Evolutionary conservation across 2,329 filamentous ascomycete genomes (phyloP).

Genomic region (Colletotrichum neosansevieriae): DNA sequence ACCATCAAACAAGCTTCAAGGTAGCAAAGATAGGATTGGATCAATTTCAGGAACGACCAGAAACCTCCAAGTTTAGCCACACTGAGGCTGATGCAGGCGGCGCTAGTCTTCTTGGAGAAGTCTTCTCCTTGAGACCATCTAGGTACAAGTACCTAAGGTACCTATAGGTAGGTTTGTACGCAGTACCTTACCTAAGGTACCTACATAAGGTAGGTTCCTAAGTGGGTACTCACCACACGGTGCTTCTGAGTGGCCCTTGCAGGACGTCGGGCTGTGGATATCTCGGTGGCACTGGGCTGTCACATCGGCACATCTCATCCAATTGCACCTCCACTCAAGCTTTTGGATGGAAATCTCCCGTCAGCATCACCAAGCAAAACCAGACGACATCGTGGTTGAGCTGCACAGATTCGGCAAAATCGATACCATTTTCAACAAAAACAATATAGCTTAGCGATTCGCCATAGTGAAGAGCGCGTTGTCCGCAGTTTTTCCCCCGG

Average conservation of each 20-base stretch:
- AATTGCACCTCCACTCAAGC: slow-evolving; percentile 15
- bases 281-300: no score
- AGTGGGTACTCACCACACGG: not conserved
- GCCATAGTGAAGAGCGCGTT: not conserved
- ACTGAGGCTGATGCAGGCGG: not conserved
- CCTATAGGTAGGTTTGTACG: no score
- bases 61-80: slow-evolving; percentile 12
- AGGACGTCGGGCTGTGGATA: not conserved
- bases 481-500: not conserved
- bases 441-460: not conserved
- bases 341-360: slow-evolving; percentile 21
- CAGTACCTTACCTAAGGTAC: no score
- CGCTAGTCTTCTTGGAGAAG: not conserved
- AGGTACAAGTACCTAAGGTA: no score
- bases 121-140: no score
- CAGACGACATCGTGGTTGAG: not conserved
- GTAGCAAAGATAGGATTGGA: no score
- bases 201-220: no score
- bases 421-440: not conserved
- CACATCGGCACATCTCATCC: slow-evolving; percentile 19
- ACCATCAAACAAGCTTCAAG: no score
- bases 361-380: slow-evolving; percentile 24
- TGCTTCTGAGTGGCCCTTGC: slow-evolving; percentile 9
- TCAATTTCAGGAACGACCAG: not conserved
- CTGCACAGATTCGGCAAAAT: not conserved